phyloP scores from a whole-genome alignment of 2,329 filamentous ascomycete species.

The Botryosphaeria dothidea region DNA sequence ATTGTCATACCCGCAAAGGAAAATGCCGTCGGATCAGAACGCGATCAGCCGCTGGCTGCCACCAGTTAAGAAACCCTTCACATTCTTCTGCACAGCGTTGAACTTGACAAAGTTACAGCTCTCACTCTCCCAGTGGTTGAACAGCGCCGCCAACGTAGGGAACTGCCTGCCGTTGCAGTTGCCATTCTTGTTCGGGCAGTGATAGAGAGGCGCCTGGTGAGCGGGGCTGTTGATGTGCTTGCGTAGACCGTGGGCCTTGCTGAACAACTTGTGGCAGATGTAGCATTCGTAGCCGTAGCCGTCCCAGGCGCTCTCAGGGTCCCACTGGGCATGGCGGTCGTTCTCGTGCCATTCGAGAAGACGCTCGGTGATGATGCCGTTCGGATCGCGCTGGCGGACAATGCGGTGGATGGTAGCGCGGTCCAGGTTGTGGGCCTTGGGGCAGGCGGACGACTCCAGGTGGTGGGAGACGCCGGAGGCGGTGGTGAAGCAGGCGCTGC shows the following conservation, averaged over 20 bases:
- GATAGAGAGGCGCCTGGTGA: conserved; percentile 52
- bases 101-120: conserved; percentile 43
- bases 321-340: conserved; percentile 29
- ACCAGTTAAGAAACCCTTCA: conserved; percentile 11
- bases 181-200: conserved; percentile 46
- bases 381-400: conserved; percentile 49
- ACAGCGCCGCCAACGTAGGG: conserved; percentile 40
- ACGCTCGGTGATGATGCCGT: conserved; percentile 53
- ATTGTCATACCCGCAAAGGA: too few relatives aligned
- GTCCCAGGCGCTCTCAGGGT: conserved; percentile 49
- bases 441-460: conserved; percentile 58
- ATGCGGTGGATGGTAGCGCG: conserved; percentile 51
- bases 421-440: conserved; percentile 45
- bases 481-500: conserved; percentile 46
- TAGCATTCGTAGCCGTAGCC: conserved; percentile 53
- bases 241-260: conserved; percentile 40
- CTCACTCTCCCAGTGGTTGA: conserved; percentile 51
- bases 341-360: conserved; percentile 50
- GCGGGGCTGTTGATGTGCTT: conserved; percentile 56
- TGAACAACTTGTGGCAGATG: conserved; percentile 53
- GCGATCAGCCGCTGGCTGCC: not conserved
- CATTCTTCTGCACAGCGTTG: conserved; percentile 38
- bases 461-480: conserved; percentile 59
- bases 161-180: conserved; percentile 42
- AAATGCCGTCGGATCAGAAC: not conserved